phyloP scores from a whole-genome alignment of 1,284 basidiomycete genomes.

The Ganoderma meredithae region DNA sequence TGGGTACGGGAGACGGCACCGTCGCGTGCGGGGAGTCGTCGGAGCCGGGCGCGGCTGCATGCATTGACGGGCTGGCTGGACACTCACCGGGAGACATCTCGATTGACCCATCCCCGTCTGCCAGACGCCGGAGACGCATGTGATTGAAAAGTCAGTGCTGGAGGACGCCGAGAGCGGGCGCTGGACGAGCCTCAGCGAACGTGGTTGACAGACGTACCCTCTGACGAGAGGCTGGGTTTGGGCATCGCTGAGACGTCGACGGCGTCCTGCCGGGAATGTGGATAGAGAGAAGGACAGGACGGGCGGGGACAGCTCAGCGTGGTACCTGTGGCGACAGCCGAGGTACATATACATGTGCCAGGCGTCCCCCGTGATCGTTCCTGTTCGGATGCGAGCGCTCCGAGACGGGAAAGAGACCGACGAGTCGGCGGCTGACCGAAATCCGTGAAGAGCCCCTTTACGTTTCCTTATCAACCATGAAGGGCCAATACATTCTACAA shows the following conservation, averaged over 20 bases:
- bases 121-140: constrained; percentile 6
- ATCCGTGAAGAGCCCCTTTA: no score
- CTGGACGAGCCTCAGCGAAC: not conserved
- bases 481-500: no score
- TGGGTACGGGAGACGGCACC: not conserved
- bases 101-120: constrained; percentile 16
- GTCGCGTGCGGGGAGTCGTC: not conserved
- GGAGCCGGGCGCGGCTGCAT: not conserved
- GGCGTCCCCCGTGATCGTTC: constrained; percentile 10
- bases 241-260: constrained; percentile 9
- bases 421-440: no score
- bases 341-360: constrained; percentile 1
- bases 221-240: constrained; percentile 11
- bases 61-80: not conserved
- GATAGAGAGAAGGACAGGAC: not conserved
- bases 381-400: not conserved
- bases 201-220: constrained; percentile 1
- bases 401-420: no score
- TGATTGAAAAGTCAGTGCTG: not conserved
- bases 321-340: constrained; percentile 1
- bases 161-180: not conserved
- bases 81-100: constrained; percentile 18
- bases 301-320: not conserved
- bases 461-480: no score
- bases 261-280: constrained; percentile 6